A percentile compares a stretch with the other conserved stretches of the same genome.
These are phyloP conservation scores for Fusarium odoratissimum DNA, from an alignment of 2,329 filamentous ascomycete genomes.

Conservation along the genomic window DNA sequence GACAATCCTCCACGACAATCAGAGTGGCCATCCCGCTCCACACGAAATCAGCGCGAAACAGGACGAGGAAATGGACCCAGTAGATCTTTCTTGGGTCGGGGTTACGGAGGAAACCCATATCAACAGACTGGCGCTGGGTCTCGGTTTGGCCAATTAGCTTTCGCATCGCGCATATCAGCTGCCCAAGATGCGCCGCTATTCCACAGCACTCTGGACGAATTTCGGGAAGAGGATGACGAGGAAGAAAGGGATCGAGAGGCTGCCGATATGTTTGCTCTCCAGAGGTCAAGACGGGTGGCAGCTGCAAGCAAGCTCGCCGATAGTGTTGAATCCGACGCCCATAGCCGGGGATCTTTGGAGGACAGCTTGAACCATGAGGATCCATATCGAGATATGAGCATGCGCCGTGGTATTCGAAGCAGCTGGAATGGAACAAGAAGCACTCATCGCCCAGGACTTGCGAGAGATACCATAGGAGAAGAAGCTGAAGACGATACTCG, in stretches of 20 bases:
- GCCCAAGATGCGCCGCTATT: slow-evolving; percentile 90
- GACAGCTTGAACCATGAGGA: slow-evolving; percentile 47
- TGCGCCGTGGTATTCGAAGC: slow-evolving; percentile 68
- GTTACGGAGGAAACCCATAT: slow-evolving; percentile 79
- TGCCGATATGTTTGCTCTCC: slow-evolving; percentile 92
- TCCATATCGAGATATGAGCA: slow-evolving; percentile 60
- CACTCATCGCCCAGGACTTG: slow-evolving; percentile 44
- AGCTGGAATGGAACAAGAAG: slow-evolving; percentile 71
- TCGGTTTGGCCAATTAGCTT: slow-evolving; percentile 77
- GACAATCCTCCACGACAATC: slow-evolving; percentile 43
- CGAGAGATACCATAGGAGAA: slow-evolving; percentile 53
- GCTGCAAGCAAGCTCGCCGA: slow-evolving; percentile 85
- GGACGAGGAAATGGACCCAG: slow-evolving; percentile 47
- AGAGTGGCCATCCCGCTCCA: slow-evolving; percentile 52
- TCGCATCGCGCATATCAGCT: slow-evolving; percentile 79
- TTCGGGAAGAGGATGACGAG: slow-evolving; percentile 92
- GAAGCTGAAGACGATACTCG: slow-evolving; percentile 56
- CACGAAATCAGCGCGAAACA: slow-evolving; percentile 49
- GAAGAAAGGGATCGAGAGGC: slow-evolving; percentile 90
- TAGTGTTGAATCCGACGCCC: slow-evolving; percentile 80
- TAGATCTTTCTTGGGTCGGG: slow-evolving; percentile 59
- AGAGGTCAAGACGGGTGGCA: slow-evolving; percentile 89
- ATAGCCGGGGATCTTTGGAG: slow-evolving; percentile 53
- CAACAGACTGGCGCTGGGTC: slow-evolving; percentile 78
- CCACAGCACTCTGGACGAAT: slow-evolving; percentile 89